A percentile compares a stretch with the other conserved stretches of the same genome.
These are phyloP conservation scores for Phyllosticta paracitricarpa DNA, from an alignment of 2,329 filamentous ascomycete species.

Conservation along the genomic window DNA sequence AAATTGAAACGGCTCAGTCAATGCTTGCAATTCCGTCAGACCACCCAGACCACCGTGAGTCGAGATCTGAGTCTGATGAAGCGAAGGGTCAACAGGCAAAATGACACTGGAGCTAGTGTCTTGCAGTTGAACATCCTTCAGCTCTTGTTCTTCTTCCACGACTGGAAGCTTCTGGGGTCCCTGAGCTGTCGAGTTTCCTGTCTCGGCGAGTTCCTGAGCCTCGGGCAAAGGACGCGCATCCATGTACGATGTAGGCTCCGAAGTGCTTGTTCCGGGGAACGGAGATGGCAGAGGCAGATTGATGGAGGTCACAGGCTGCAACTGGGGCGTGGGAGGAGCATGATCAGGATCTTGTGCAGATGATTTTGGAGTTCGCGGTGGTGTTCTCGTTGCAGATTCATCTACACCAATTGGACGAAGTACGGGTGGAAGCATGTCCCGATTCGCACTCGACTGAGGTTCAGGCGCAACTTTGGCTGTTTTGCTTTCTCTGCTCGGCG, in stretches of 20 bases:
- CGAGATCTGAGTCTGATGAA: background rate
- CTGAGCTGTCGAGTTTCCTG: background rate
- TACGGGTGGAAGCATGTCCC: conserved; percentile 24
- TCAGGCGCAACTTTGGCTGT: background rate
- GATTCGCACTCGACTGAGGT: background rate
- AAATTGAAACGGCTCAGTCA: background rate
- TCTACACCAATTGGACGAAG: conserved; percentile 18
- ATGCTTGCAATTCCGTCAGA: background rate
- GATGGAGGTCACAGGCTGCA: conserved; percentile 23
- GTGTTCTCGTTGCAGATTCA: background rate
- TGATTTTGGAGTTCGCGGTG: background rate
- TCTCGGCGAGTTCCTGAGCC: background rate
- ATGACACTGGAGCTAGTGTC: background rate
- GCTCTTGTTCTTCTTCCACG: background rate
- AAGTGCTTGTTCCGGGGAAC: conserved; percentile 23
- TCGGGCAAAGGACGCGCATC: conserved; percentile 14
- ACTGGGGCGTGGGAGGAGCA: conserved; percentile 3
- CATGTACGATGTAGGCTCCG: conserved; percentile 19
- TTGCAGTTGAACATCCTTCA: background rate
- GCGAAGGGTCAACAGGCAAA: background rate
- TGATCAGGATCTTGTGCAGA: background rate
- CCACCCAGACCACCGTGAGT: background rate
- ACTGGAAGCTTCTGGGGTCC: background rate
- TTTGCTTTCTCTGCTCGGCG: background rate
- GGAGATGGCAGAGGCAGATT: conserved; percentile 29